Percentiles rank a stretch among this genome's conserved stretches.
phyloP scores from a whole-genome alignment of 2,329 filamentous ascomycete genomes.

The Fragosphaeria purpurea region DNA sequence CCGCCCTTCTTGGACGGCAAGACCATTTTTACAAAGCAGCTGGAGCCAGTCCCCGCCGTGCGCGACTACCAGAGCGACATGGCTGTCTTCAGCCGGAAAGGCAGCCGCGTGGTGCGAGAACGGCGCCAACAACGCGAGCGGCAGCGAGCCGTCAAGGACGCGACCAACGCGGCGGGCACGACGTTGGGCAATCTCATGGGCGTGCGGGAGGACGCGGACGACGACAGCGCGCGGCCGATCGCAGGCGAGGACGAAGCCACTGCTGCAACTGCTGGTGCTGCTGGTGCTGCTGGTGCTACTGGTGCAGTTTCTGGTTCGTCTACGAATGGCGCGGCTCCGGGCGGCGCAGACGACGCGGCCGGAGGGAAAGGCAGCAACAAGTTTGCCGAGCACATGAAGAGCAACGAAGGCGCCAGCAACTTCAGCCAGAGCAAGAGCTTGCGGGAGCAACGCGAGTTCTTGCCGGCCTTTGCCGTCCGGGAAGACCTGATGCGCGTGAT shows the following conservation, averaged over 20 bases:
- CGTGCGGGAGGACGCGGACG: slow-evolving; percentile 84
- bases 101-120: slow-evolving; percentile 86
- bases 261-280: slow-evolving; percentile 18
- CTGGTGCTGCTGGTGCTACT: neutral
- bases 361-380: slow-evolving; percentile 52
- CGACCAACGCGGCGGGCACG: slow-evolving; percentile 86
- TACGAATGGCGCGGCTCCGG: no score
- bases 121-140: slow-evolving; percentile 85
- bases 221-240: slow-evolving; percentile 76
- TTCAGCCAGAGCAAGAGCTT: slow-evolving; percentile 91
- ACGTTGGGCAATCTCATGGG: slow-evolving; percentile 92
- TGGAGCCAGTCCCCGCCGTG: slow-evolving; percentile 89
- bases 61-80: slow-evolving; percentile 94
- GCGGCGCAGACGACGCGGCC: slow-evolving; percentile 13
- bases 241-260: slow-evolving; percentile 56
- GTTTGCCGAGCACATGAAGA: slow-evolving; percentile 85
- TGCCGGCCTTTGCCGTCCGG: slow-evolving; percentile 91
- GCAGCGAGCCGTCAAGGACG: slow-evolving; percentile 88
- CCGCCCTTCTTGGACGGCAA: slow-evolving; percentile 92
- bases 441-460: slow-evolving; percentile 80
- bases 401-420: slow-evolving; percentile 71
- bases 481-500: slow-evolving; percentile 89
- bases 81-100: slow-evolving; percentile 95
- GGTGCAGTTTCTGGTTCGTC: no score
- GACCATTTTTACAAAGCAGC: slow-evolving; percentile 92